Base-by-base conservation (phyloP, 2,329 filamentous ascomycete species). In the Colletotrichum sp. region DNA sequence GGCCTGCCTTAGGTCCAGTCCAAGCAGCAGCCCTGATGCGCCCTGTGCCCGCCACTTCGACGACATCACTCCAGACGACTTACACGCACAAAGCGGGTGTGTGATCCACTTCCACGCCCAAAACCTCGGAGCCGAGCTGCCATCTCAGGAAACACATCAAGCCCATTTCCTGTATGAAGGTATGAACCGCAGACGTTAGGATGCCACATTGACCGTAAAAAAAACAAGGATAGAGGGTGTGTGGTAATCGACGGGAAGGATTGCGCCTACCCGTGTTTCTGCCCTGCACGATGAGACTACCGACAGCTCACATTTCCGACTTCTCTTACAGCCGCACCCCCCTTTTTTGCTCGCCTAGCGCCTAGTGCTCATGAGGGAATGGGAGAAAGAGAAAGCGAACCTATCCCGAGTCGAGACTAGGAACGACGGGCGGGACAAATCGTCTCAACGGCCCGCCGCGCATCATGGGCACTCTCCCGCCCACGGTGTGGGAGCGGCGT, bases 91-190 rank as follows among this genome's bases (percentile, higher is more conserved):
- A 21, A 21, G n/a, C n/a, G 44, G 44, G n/a, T 52, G 44, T 13
- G 44, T 3, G 44, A 34, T 32, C 59, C 26, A 62, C 57, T 8
- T 62, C 18, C 59, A 62, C 13, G 26, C 28, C 18, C 59, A 32
- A 18, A 52, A 24, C 21, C 62, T 72, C 68, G 68, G 68, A 16
- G 49, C 72, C 72, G 68, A 72, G 30, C 60, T 72, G 34, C 68
- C 72, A 21, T 26, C 16, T 55, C 6, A 6, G 62, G 36, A 26
- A 26, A 26, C 6, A 7, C 26, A 26, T 26, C 26, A 26, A 26
- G 26, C 26, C 26, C 26, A 26, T 26, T 26, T 26, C 26, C 26
- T 26, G 26, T 26, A 26, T 26, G 26, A 26, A 26, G 26, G 26
- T 26, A 26, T 26, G 26, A 26, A 26, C 26, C 26, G 26, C 26